A percentile compares a stretch with the other conserved stretches of the same genome.
phyloP scores from a whole-genome alignment of 176 grass and related monocot genomes.

The Hsuehochloa calcarea region DNA sequence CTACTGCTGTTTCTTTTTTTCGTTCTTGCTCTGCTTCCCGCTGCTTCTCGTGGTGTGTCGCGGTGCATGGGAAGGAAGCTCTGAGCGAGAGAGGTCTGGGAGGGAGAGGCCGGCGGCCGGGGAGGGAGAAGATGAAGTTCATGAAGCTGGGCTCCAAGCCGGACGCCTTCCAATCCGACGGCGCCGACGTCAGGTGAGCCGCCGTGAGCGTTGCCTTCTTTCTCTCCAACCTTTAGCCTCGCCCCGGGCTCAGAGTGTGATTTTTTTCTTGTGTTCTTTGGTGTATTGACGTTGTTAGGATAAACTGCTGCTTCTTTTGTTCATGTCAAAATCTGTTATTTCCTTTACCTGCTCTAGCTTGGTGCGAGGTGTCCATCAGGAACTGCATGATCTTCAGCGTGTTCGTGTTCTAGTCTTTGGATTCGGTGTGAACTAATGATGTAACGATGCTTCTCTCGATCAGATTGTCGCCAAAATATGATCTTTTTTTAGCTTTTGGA shows the following conservation, averaged over 20 bases:
- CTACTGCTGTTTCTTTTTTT: neutral
- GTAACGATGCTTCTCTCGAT: neutral
- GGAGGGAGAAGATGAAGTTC: constrained; percentile 72
- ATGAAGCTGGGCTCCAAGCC: constrained; percentile 99
- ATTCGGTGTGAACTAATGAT: neutral
- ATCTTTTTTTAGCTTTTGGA: neutral
- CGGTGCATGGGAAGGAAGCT: constrained; percentile 25
- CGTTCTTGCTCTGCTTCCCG: constrained; percentile 23
- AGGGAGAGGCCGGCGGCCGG: neutral
- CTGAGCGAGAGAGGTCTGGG: neutral
- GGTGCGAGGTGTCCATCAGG: neutral
- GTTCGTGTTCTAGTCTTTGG: neutral
- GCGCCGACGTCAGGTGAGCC: constrained; percentile 71
- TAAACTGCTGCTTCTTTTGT: neutral
- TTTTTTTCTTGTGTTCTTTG: neutral
- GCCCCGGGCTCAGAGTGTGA: neutral
- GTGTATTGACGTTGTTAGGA: neutral
- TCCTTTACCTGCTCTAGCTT: neutral
- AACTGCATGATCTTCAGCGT: neutral
- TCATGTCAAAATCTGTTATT: neutral
- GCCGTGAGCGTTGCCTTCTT: neutral
- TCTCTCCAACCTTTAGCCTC: neutral
- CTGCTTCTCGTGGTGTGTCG: neutral
- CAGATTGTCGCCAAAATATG: neutral
- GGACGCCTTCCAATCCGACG: constrained; percentile 84